Conservation (phyloP, 2,329 filamentous ascomycete genomes). For the Diaporthe helianthi region DNA sequence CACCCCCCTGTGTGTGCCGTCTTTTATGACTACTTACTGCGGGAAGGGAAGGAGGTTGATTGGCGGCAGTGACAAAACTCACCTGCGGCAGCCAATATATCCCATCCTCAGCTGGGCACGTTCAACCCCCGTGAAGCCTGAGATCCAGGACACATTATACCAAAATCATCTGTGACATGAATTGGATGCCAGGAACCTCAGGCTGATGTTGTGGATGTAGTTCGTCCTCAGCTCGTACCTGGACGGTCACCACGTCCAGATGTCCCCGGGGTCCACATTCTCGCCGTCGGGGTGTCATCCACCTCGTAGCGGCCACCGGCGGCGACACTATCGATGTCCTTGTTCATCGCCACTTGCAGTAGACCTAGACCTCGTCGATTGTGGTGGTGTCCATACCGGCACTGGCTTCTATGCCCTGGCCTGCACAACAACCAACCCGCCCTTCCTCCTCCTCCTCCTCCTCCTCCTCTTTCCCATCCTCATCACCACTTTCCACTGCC, state of each 20-base stretch:
- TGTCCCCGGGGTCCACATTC: no score
- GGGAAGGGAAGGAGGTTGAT: no score
- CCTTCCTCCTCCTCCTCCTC: constrained; percentile 17
- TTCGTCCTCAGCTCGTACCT: constrained; percentile 62
- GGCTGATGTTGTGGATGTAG: constrained; percentile 67
- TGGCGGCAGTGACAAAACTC: constrained; percentile 38
- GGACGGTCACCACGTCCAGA: constrained; percentile 68
- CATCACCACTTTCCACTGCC: constrained; percentile 47
- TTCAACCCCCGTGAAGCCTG: constrained; percentile 65
- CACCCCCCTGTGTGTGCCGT: no score
- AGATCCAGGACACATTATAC: constrained; percentile 71
- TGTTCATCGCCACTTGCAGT: neutral
- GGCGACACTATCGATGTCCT: neutral
- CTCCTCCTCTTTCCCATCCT: no score
- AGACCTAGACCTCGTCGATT: constrained; percentile 25
- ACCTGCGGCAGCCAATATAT: constrained; percentile 68
- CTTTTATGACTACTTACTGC: no score
- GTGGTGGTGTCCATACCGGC: constrained; percentile 38
- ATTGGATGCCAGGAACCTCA: constrained; percentile 68
- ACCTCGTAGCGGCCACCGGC: neutral
- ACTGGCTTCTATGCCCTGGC: no score
- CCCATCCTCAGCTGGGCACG: constrained; percentile 53
- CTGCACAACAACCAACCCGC: constrained; percentile 19
- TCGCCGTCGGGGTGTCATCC: constrained; percentile 16
- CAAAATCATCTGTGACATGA: constrained; percentile 60